These are phyloP conservation scores for Gryganskiella cystojenkinii DNA, from an alignment of 192 early-diverging fungal species.

Conservation along the genomic window DNA sequence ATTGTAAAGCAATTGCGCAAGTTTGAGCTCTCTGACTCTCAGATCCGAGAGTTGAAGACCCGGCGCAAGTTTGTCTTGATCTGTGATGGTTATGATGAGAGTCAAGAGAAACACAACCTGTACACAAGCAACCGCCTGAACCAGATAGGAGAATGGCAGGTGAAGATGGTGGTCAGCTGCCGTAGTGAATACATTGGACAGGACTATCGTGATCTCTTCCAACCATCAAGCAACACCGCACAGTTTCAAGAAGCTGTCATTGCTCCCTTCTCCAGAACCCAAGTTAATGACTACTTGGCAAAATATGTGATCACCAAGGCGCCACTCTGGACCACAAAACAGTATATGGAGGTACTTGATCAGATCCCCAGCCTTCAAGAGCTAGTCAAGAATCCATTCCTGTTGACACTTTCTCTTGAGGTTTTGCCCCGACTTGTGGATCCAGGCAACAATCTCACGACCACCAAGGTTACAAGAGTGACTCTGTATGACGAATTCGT, in stretches of 20 bases:
- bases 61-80: slow-evolving; percentile 1
- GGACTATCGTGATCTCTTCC: neutral
- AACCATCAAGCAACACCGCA: neutral
- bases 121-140: neutral
- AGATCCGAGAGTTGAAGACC: slow-evolving; percentile 7
- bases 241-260: slow-evolving; percentile 2
- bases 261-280: neutral
- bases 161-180: slow-evolving; percentile 13
- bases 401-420: too few relatives aligned
- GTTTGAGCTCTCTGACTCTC: neutral
- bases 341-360: too few relatives aligned
- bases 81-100: slow-evolving; percentile 13
- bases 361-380: too few relatives aligned
- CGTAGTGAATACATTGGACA: neutral
- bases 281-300: neutral
- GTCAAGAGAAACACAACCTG: slow-evolving; percentile 2
- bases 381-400: too few relatives aligned
- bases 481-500: too few relatives aligned
- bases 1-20: neutral
- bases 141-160: neutral
- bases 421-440: too few relatives aligned
- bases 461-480: neutral
- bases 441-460: neutral
- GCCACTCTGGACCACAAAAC: neutral
- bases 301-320: neutral